These are phyloP conservation scores for Sporobolomyces pararoseus DNA, from an alignment of 768 basidiomycete genomes.

Conservation along the genomic window DNA sequence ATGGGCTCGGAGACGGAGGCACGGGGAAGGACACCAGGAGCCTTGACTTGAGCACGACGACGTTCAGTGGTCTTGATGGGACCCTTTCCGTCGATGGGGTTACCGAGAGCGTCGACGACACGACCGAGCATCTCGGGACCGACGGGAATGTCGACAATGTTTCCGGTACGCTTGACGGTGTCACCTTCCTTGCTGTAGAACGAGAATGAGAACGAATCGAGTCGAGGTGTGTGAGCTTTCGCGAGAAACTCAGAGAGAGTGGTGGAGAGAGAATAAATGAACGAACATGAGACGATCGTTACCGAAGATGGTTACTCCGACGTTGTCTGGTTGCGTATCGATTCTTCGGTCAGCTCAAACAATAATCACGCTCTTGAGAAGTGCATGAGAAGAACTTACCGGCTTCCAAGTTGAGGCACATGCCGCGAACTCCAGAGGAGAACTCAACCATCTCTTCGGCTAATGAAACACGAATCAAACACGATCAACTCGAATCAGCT, in stretches of 20 bases:
- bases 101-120: slow-evolving; percentile 98
- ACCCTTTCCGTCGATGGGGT: slow-evolving; percentile 99
- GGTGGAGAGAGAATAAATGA: neutral
- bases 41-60: slow-evolving; percentile 95
- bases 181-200: slow-evolving; percentile 99
- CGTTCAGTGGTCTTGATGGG: slow-evolving; percentile 90
- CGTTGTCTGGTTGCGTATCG: slow-evolving; percentile 59
- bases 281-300: slow-evolving; percentile 48
- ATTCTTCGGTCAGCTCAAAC: neutral
- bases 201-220: slow-evolving; percentile 67
- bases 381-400: slow-evolving; percentile 52
- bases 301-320: slow-evolving; percentile 98
- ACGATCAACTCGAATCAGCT: neutral
- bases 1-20: slow-evolving; percentile 96
- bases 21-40: slow-evolving; percentile 97
- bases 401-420: slow-evolving; percentile 99
- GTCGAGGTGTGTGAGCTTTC: neutral
- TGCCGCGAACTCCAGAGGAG: slow-evolving; percentile 98
- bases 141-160: slow-evolving; percentile 99
- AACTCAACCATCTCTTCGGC: slow-evolving; percentile 99
- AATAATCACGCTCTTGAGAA: no score
- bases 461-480: slow-evolving; percentile 9
- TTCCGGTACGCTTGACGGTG: slow-evolving; percentile 99
- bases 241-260: neutral
- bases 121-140: slow-evolving; percentile 95